phyloP scores from a whole-genome alignment of 306 rosid species.

The Mimosa pudica region DNA sequence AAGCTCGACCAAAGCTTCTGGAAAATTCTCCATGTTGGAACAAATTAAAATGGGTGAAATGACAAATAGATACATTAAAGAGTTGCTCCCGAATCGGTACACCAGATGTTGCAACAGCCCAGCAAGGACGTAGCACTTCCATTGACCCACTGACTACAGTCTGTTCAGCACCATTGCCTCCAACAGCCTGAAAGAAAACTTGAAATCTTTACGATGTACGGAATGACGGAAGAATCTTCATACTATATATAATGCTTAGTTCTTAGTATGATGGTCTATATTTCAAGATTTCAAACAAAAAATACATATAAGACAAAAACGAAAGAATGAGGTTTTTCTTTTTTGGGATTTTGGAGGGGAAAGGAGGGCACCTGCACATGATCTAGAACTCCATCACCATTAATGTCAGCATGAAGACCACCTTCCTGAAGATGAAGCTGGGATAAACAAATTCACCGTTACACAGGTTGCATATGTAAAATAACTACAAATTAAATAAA shows the following conservation, averaged over 20 bases:
- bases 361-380: conserved; percentile 82
- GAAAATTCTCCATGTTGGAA: conserved; percentile 90
- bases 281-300: background rate
- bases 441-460: conserved; percentile 41
- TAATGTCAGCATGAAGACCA: conserved; percentile 98
- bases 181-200: conserved; percentile 76
- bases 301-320: too few species aligned
- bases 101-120: conserved; percentile 99
- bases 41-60: conserved; percentile 74
- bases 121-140: conserved; percentile 97
- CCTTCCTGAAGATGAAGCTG: conserved; percentile 99
- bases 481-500: conserved; percentile 22
- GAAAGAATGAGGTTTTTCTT: background rate
- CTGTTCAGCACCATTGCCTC: conserved; percentile 98
- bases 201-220: conserved; percentile 20
- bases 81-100: conserved; percentile 93
- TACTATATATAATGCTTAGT: conserved; percentile 22
- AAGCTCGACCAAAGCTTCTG: conserved; percentile 61
- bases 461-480: conserved; percentile 14
- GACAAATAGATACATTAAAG: conserved; percentile 95
- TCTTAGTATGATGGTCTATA: conserved; percentile 9
- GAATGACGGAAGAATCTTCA: conserved; percentile 29
- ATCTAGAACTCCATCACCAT: conserved; percentile 98
- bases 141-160: conserved; percentile 94
- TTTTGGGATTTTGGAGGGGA: background rate